Base-by-base conservation (phyloP, 176 grass and related monocot genomes). In the Phoenix roebelenii region DNA sequence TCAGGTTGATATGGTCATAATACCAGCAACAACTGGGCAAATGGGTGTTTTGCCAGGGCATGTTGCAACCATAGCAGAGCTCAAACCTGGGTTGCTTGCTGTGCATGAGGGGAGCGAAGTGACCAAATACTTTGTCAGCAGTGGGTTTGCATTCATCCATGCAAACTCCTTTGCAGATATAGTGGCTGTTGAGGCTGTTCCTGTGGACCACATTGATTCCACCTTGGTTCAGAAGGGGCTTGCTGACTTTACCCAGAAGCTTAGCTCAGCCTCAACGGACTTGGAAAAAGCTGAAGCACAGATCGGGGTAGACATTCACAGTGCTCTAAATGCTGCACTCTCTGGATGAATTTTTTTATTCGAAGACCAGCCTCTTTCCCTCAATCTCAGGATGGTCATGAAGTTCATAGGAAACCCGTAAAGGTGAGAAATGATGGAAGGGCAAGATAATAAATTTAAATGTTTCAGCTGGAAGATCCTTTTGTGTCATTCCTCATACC, bases 31-130 rank as follows among this genome's bases (percentile, higher is more conserved):
- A 53, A 92, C 93, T 73, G 88, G 88, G 25, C 84, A 83, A 72
- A 98, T 93, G 94, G 94, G 94, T 85, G 88, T 92, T 71, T 79
- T 98, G 66, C 94, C 94, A 10, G 93, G 82, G 16, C 88, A 98
- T 61, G 88, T 98, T 62, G n/a, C 93, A 22, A 89, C 88, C 50
- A 98, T 92, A 3, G 82, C 93, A 15, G 88, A 98, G 64, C 79
- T 98, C 48, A 92, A 92, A 60, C 93, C 84, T 29, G 93, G 88
- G 35, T 73, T 98, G 73, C 79, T 98, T 15, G 89, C 93, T 10
- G 93, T 92, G 70, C 88, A 92, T 0, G 84, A 98, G 65, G 93
- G 93, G 58, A 98, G 60, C 22, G 88, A 92, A 35, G 67, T 80
- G 22, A 89, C 72, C 52, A 98, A 89, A 59, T 98, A 92, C 73